Evolutionary conservation across 352 stramenopile species (phyloP).

Genomic region (Peronospora destructor): DNA sequence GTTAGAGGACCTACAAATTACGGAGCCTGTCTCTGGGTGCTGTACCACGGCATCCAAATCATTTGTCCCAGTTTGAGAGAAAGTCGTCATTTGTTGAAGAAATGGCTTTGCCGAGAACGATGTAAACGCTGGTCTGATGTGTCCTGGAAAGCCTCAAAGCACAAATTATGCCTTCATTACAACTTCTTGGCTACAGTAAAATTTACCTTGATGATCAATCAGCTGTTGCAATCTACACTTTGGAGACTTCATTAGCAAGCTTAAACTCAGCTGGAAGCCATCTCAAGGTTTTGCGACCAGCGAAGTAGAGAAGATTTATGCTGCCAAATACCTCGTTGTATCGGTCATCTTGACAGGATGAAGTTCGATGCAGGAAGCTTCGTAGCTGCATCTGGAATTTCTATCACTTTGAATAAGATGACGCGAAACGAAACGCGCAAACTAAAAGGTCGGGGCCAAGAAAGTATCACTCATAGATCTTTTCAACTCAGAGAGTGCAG

Average conservation of each 20-base stretch:
- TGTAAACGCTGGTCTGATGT: neutral
- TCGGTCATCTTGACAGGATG: slow-evolving; percentile 23
- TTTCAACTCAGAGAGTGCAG: slow-evolving; percentile 23
- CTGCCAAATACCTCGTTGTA: slow-evolving; percentile 15
- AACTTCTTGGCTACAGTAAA: too few species aligned
- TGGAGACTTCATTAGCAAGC: slow-evolving; percentile 22
- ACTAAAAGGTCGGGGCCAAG: slow-evolving; percentile 4
- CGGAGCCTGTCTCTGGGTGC: slow-evolving; percentile 5
- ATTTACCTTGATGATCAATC: slow-evolving; percentile 25
- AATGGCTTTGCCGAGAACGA: slow-evolving; percentile 2
- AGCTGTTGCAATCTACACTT: slow-evolving; percentile 14
- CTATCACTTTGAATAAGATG: slow-evolving; percentile 29
- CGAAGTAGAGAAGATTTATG: slow-evolving; percentile 23
- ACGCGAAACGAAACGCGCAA: slow-evolving; percentile 9
- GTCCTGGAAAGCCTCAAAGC: slow-evolving; percentile 6
- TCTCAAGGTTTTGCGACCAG: neutral
- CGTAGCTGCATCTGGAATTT: slow-evolving; percentile 18
- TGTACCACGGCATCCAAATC: slow-evolving; percentile 15
- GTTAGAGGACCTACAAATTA: slow-evolving; percentile 21
- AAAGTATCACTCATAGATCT: slow-evolving; percentile 13
- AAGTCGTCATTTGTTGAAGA: slow-evolving; percentile 10
- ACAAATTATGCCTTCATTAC: slow-evolving; percentile 14
- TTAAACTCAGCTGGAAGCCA: slow-evolving; percentile 19
- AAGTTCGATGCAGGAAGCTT: slow-evolving; percentile 17
- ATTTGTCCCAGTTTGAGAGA: slow-evolving; percentile 6